These are phyloP conservation scores for Akanthomyces lecanii DNA, from an alignment of 2,329 filamentous ascomycete species.

Conservation along the genomic window DNA sequence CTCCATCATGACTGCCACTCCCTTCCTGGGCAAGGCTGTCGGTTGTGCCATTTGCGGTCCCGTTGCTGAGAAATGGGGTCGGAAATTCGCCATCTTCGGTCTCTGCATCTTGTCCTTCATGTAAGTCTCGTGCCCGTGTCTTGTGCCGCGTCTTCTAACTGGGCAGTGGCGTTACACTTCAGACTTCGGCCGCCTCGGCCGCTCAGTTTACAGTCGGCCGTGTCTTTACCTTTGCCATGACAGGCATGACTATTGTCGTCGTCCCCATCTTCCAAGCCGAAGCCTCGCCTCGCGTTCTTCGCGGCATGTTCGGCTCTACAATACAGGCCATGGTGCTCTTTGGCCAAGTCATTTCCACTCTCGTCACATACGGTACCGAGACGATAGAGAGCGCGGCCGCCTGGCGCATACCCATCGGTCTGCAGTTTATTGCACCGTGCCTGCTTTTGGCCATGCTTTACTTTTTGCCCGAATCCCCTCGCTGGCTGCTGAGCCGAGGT, in stretches of 20 bases:
- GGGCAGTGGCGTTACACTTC: slow-evolving; percentile 26
- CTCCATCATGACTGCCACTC: slow-evolving; percentile 26
- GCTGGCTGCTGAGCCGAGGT: slow-evolving; percentile 39
- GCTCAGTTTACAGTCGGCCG: slow-evolving; percentile 30
- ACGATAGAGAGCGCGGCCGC: slow-evolving; percentile 20
- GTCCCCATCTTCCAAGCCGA: slow-evolving; percentile 30
- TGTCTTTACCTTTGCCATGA: slow-evolving; percentile 29
- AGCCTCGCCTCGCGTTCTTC: slow-evolving; percentile 24
- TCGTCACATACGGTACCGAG: slow-evolving; percentile 27
- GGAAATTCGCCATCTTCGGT: slow-evolving; percentile 23
- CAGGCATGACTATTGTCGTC: slow-evolving; percentile 30
- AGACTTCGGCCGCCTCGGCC: slow-evolving; percentile 26
- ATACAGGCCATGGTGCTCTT: slow-evolving; percentile 28
- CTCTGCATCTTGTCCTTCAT: slow-evolving; percentile 22
- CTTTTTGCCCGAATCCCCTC: slow-evolving; percentile 43
- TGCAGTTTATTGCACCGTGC: slow-evolving; percentile 40
- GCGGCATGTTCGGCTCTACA: slow-evolving; percentile 28
- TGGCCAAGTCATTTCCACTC: slow-evolving; percentile 25
- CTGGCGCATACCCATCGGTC: slow-evolving; percentile 43
- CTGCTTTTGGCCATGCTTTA: slow-evolving; percentile 32
- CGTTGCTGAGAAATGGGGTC: slow-evolving; percentile 26
- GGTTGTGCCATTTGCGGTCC: slow-evolving; percentile 19
- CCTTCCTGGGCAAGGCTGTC: slow-evolving; percentile 25
- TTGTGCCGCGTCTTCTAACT: background rate
- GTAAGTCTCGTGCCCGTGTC: slow-evolving; percentile 10